A percentile compares a stretch with the other conserved stretches of the same genome.
These are phyloP conservation scores for Lanmaoa pseudosensibilis DNA, from an alignment of 768 basidiomycete species.

Conservation along the genomic window DNA sequence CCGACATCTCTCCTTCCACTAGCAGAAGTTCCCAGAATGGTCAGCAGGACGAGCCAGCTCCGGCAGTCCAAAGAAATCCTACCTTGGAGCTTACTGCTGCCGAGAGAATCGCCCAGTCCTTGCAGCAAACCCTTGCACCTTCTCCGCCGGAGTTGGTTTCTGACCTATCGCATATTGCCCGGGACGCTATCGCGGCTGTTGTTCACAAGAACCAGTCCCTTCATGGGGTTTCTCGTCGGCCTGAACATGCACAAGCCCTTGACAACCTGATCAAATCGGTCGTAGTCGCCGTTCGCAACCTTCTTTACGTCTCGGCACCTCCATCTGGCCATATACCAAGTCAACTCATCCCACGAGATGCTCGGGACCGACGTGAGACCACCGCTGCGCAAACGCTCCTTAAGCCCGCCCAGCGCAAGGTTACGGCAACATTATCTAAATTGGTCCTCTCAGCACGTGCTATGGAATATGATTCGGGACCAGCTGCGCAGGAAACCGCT, in stretches of 20 bases:
- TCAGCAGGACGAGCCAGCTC: constrained; percentile 18
- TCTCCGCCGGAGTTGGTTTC: constrained; percentile 57
- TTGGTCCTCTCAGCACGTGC: constrained; percentile 90
- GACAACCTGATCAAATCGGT: constrained; percentile 62
- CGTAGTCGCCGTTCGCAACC: constrained; percentile 72
- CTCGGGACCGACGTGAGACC: constrained; percentile 44
- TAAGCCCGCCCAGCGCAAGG: constrained; percentile 80
- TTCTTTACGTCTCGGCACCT: constrained; percentile 66
- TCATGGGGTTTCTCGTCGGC: constrained; percentile 42
- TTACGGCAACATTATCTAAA: constrained; percentile 86
- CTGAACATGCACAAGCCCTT: constrained; percentile 58
- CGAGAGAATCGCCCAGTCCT: constrained; percentile 63
- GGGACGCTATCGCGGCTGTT: constrained; percentile 61
- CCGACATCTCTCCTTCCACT: constrained; percentile 30
- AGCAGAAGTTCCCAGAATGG: constrained; percentile 35
- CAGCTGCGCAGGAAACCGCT: constrained; percentile 58
- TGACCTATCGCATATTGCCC: constrained; percentile 59
- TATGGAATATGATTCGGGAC: constrained; percentile 76
- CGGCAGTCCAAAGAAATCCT: constrained; percentile 19
- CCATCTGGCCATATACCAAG: constrained; percentile 61
- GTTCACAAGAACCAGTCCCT: constrained; percentile 56
- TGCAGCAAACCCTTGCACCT: constrained; percentile 61
- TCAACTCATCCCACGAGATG: constrained; percentile 50
- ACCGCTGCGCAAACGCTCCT: constrained; percentile 56
- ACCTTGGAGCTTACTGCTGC: constrained; percentile 57